Percentiles rank a stretch among this genome's conserved stretches.
Conservation (phyloP, 768 basidiomycete genomes). For the Cystobasidium onofrii region DNA sequence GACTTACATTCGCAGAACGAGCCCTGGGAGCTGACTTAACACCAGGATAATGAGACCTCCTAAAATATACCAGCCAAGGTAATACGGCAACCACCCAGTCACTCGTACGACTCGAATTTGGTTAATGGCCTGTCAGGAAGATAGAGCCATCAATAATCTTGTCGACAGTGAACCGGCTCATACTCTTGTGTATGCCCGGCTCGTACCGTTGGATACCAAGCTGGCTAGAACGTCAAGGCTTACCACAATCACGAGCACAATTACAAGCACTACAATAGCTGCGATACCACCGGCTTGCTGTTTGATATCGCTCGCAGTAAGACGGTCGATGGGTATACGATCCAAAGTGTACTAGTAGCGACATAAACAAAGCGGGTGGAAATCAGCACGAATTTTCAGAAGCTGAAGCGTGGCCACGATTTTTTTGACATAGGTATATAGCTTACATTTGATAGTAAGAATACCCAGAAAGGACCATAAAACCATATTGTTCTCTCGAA, state of each 20-base stretch:
- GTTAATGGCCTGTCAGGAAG: slow-evolving; percentile 47
- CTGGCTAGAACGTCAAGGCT: not conserved
- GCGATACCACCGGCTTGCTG: slow-evolving; percentile 53
- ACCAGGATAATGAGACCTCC: not conserved
- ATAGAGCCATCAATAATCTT: too few species aligned
- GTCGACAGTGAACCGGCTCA: too few species aligned
- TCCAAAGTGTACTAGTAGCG: slow-evolving; percentile 5
- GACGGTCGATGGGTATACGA: slow-evolving; percentile 63
- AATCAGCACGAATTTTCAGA: too few species aligned
- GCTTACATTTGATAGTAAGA: slow-evolving; percentile 65
- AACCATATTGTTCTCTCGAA: slow-evolving; percentile 68
- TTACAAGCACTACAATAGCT: slow-evolving; percentile 56
- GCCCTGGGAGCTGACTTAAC: slow-evolving; percentile 23
- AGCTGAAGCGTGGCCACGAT: too few species aligned
- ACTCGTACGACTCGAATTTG: slow-evolving; percentile 74
- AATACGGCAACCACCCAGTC: slow-evolving; percentile 72
- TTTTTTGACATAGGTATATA: too few species aligned
- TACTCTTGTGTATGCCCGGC: not conserved
- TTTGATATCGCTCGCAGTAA: slow-evolving; percentile 61
- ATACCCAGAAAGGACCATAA: slow-evolving; percentile 68
- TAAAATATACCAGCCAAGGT: slow-evolving; percentile 61
- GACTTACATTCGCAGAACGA: slow-evolving; percentile 11
- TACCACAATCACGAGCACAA: slow-evolving; percentile 53
- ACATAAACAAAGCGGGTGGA: not conserved
- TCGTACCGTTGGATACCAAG: too few species aligned